phyloP scores from a whole-genome alignment of 345 rosid genomes.

The Eucalyptus sp. region DNA sequence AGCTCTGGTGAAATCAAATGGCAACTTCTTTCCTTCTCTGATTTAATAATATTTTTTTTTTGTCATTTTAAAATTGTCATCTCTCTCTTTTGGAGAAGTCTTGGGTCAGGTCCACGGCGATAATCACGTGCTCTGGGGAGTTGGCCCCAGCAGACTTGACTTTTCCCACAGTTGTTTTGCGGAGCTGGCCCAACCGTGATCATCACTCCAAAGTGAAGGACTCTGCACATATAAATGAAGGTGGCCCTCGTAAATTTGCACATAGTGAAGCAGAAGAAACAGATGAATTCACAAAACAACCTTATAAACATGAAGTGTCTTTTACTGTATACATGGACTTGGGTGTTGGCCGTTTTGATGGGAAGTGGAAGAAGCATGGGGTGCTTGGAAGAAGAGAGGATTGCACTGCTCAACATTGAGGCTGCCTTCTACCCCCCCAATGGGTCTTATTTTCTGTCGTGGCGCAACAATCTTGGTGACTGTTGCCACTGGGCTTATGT shows the following conservation, averaged over 20 bases:
- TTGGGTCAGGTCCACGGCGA: background rate
- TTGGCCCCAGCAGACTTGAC: background rate
- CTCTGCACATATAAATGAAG: background rate
- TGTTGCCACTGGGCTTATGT: rapidly evolving
- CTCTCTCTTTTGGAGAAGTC: background rate
- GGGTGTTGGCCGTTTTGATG: background rate
- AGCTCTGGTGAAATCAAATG: background rate
- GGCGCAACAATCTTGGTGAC: rapidly evolving
- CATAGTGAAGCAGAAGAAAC: background rate
- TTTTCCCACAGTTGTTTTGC: background rate
- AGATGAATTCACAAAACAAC: background rate
- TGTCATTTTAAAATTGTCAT: too few species aligned
- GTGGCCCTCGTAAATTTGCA: background rate
- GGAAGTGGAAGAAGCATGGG: background rate
- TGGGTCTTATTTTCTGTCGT: background rate
- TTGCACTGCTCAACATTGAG: background rate
- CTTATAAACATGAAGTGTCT: background rate
- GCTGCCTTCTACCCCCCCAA: background rate
- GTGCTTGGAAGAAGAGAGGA: background rate
- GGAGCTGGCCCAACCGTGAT: background rate
- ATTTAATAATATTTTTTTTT: too few species aligned
- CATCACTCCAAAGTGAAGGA: background rate
- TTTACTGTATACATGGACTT: background rate
- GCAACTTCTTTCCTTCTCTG: too few species aligned
- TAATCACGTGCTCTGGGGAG: background rate